Conservation (phyloP, 768 basidiomycete species). For the Mycena epipterygia region DNA sequence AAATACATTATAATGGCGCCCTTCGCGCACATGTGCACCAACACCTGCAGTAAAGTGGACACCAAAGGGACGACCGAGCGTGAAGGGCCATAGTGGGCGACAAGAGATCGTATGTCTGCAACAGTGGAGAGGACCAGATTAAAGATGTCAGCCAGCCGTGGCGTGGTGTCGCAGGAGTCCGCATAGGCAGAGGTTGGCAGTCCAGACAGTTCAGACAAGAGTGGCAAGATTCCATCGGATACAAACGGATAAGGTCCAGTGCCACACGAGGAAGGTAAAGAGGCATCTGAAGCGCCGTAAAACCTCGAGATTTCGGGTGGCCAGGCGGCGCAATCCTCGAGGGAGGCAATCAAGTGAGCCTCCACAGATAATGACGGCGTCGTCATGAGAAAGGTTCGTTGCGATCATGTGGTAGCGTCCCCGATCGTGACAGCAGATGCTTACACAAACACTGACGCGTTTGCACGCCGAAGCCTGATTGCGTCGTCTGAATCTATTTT, state of each 20-base stretch:
- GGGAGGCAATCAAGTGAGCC: conserved; percentile 6
- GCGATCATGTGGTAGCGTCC: too few relatives aligned
- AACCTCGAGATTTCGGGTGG: conserved; percentile 4
- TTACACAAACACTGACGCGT: too few relatives aligned
- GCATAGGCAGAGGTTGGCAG: neutral
- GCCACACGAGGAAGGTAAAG: conserved; percentile 23
- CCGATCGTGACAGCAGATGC: too few relatives aligned
- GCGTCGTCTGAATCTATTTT: too few relatives aligned
- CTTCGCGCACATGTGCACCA: conserved; percentile 7
- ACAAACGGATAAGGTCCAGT: conserved; percentile 11
- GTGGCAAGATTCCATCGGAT: neutral
- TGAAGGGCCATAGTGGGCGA: neutral
- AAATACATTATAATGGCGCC: conserved; percentile 17
- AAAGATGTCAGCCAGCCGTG: neutral
- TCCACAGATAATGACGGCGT: conserved; percentile 16
- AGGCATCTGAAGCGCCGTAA: neutral
- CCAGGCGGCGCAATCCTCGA: conserved; percentile 2
- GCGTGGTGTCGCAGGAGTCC: neutral
- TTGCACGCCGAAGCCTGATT: too few relatives aligned
- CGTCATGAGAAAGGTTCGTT: too few relatives aligned
- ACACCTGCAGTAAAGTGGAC: neutral
- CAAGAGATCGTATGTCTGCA: conserved; percentile 11
- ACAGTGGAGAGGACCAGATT: conserved; percentile 15
- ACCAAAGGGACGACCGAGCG: conserved; percentile 11
- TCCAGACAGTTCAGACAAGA: conserved; percentile 5